A percentile compares a stretch with the other conserved stretches of the same genome.
These are phyloP conservation scores for Volvox reticuliferus DNA, from an alignment of 139 green algal species.

Conservation along the genomic window DNA sequence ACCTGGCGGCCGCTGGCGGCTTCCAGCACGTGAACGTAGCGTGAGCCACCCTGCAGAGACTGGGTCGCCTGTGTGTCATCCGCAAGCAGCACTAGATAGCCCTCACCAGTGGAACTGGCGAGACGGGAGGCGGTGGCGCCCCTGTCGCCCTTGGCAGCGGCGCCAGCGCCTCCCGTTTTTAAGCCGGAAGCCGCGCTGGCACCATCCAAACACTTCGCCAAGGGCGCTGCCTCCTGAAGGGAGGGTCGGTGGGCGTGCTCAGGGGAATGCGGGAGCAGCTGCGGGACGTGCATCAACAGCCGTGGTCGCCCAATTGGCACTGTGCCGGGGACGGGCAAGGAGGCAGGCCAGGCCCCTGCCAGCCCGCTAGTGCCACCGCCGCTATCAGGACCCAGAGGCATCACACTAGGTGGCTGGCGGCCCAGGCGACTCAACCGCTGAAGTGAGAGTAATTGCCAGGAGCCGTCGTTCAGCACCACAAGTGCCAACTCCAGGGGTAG, in stretches of 20 bases:
- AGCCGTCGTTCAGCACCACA: slow-evolving; percentile 37
- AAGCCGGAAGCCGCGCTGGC: too few relatives aligned
- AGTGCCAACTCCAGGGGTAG: slow-evolving; percentile 19
- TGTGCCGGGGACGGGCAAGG: background rate
- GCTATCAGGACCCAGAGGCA: background rate
- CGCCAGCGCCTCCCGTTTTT: background rate
- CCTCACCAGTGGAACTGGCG: background rate
- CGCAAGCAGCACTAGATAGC: slow-evolving; percentile 11
- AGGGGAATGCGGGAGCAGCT: background rate
- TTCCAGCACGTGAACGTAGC: slow-evolving; percentile 17
- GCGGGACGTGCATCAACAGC: slow-evolving; percentile 1
- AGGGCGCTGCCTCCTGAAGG: background rate
- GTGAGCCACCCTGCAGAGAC: background rate
- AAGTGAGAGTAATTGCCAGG: slow-evolving; percentile 17
- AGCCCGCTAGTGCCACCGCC: too few relatives aligned
- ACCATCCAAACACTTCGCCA: too few relatives aligned
- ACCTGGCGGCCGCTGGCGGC: slow-evolving; percentile 5
- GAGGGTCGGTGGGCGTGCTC: background rate
- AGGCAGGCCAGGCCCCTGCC: too few relatives aligned
- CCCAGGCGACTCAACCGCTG: slow-evolving; percentile 8
- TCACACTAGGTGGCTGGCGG: background rate
- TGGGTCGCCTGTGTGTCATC: background rate
- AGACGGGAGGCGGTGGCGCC: background rate
- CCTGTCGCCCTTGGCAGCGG: background rate
- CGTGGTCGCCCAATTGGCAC: background rate